Base-by-base conservation (phyloP, 345 rosid genomes). In the Linum tenue region DNA sequence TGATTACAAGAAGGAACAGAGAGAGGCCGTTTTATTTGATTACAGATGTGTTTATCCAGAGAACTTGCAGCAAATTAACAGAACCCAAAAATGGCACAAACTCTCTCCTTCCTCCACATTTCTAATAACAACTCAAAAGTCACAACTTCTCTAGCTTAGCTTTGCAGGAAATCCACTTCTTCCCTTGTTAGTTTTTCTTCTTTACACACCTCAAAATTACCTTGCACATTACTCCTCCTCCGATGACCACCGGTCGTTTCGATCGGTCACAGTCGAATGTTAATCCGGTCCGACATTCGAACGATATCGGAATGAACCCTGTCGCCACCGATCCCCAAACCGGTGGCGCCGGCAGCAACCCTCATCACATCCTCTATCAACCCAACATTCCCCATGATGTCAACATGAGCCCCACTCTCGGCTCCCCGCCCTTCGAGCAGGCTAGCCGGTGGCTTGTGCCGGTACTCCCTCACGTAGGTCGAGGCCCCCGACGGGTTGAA, bases 361-460 rank as follows among this genome's bases (percentile, higher is more conserved):
- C 86, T 76, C 56, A 90, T 7, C 37, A 90, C 72, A 40, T 90
- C 97, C 74, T 87, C 87, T 2, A 90, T 79, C 40, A 85, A 66
- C 7, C 78, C 91, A 63, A 80, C 73, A 9, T 90, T 84, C 44
- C 90, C 88, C 91, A 87, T 72, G 31, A 87, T 80, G 76, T 87
- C 90, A 0, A 87, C 88, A 10, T 85, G 91, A 11, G 78, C 79
- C 22, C 96, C 88, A 3, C 96, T 90, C 66, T 79, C 76, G 0
- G 22, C 11, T 5, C 94, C 86, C 58, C 89, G 72, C 17, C 86
- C 86, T 31, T 87, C 89, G 0, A 87, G 75, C 22, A 87, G 65
- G 67, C 82, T 84, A 11, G 83, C 72, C 0, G 87, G 83, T 0
- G 85, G 75, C 68, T 79, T 77, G 76, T 90, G 91, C 62, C 17